phyloP scores from a whole-genome alignment of 1,284 basidiomycete genomes.

The Athelia psychrophila region DNA sequence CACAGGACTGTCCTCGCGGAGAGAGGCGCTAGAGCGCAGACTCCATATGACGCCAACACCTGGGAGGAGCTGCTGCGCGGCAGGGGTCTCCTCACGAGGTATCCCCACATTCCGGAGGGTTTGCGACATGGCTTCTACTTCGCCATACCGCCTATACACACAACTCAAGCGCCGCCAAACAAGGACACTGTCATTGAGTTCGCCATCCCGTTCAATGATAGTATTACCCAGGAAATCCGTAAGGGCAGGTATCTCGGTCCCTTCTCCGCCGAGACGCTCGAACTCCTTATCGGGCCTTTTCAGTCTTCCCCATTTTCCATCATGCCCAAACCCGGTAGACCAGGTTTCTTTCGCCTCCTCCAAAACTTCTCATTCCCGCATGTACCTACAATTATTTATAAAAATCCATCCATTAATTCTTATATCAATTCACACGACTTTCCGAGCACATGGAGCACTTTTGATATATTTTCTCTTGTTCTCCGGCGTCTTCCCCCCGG shows the following conservation, averaged over 20 bases:
- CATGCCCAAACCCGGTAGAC: neutral
- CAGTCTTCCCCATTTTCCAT: neutral
- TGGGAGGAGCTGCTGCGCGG: constrained; percentile 16
- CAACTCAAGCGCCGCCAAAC: neutral
- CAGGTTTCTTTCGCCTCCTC: neutral
- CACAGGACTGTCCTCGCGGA: constrained; percentile 22
- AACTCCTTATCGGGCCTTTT: neutral
- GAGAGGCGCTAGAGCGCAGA: constrained; percentile 13
- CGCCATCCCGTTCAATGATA: neutral
- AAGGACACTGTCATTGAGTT: neutral
- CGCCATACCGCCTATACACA: neutral
- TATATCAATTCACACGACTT: constrained; percentile 2
- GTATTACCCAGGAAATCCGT: neutral
- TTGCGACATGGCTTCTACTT: neutral
- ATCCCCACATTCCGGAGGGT: neutral
- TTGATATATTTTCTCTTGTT: neutral
- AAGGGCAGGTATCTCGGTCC: neutral
- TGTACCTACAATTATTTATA: neutral
- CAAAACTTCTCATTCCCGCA: neutral
- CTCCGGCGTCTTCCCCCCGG: neutral
- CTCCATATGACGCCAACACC: constrained; percentile 19
- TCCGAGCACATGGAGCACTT: constrained; percentile 3
- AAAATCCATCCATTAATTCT: neutral
- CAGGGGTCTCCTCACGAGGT: neutral
- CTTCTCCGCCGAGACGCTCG: neutral